Conservation (phyloP, 2,329 filamentous ascomycete species). For the Aureobasidium subglaciale region DNA sequence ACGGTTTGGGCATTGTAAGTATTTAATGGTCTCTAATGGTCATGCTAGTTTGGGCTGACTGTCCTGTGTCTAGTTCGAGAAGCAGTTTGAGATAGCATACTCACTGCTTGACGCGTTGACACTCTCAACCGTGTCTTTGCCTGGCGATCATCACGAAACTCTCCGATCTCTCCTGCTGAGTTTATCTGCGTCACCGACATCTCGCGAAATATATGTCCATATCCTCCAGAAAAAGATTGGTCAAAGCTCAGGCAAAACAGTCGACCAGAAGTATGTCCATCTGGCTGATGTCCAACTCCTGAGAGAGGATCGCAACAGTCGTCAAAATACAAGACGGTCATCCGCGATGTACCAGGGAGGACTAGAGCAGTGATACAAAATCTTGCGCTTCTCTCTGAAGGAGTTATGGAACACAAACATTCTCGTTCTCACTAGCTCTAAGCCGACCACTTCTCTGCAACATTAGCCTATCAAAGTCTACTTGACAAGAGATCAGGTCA, state of each 20-base stretch:
- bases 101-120: constrained; percentile 18
- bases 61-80: constrained; percentile 14
- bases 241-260: background rate
- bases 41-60: background rate
- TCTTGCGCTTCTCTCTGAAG: no score
- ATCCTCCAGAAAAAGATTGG: constrained; percentile 20
- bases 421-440: no score
- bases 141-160: constrained; percentile 16
- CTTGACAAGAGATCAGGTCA: no score
- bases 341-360: no score
- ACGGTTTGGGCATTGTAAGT: constrained; percentile 9
- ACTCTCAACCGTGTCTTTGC: constrained; percentile 11
- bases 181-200: constrained; percentile 17
- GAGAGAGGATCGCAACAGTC: background rate
- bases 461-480: no score
- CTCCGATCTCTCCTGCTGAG: constrained; percentile 16
- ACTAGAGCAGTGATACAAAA: no score
- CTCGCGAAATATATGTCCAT: constrained; percentile 18
- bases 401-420: no score
- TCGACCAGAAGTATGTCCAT: background rate
- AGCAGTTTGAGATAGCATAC: constrained; percentile 20
- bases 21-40: no score
- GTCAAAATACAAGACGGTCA: no score
- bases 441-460: no score
- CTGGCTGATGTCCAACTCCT: background rate